These are phyloP conservation scores for Alnus glutinosa DNA, from an alignment of 306 rosid species.

Conservation along the genomic window DNA sequence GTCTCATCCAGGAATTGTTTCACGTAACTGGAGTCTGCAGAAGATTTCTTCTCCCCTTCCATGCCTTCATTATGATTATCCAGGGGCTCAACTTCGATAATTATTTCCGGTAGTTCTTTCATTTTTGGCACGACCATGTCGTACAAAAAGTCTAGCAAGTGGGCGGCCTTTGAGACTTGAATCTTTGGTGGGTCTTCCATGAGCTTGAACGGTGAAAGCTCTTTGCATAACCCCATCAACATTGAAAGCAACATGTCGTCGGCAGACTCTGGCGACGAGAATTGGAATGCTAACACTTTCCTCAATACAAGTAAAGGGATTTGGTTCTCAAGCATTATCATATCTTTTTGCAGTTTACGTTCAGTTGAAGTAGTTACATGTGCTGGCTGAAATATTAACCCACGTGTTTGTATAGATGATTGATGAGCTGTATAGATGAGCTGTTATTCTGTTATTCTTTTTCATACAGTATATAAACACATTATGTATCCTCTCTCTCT, in stretches of 20 bases:
- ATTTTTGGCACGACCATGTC: constrained; percentile 49
- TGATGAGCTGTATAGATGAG: no score
- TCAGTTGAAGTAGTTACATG: no score
- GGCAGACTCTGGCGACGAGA: constrained; percentile 40
- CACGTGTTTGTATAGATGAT: no score
- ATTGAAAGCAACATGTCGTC: constrained; percentile 51
- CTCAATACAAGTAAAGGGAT: constrained; percentile 69
- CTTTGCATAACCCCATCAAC: constrained; percentile 55
- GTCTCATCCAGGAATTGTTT: constrained; percentile 34
- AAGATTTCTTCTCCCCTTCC: constrained; percentile 27
- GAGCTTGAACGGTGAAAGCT: constrained; percentile 67
- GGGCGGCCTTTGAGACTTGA: constrained; percentile 46
- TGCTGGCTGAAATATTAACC: no score
- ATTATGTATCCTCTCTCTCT: no score
- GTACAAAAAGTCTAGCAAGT: constrained; percentile 67
- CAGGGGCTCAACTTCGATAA: constrained; percentile 31
- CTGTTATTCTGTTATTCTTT: no score
- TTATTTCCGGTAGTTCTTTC: constrained; percentile 25
- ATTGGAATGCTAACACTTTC: constrained; percentile 51
- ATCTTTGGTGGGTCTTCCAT: constrained; percentile 34
- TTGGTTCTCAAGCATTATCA: constrained; percentile 83
- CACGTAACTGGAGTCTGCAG: constrained; percentile 10
- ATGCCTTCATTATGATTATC: constrained; percentile 18
- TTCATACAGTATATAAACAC: no score
- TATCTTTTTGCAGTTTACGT: no score